Conservation (phyloP, 2,329 filamentous ascomycete species). For the Alternaria novae-zelandiae region DNA sequence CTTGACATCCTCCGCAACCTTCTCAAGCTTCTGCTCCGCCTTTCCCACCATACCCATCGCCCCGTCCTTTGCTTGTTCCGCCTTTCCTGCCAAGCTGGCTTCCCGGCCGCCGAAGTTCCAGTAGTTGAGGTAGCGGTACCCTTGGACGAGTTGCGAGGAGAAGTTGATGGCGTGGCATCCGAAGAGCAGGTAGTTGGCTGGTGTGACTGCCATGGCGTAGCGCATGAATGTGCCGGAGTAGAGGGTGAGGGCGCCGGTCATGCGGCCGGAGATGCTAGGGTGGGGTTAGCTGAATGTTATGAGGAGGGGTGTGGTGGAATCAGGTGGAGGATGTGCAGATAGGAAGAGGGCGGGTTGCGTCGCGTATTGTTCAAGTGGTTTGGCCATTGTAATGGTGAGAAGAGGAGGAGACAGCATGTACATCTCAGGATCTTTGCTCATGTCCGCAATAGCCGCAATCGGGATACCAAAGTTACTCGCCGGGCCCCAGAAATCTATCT, state of each 20-base stretch:
- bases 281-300: not conserved
- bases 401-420: constrained; percentile 34
- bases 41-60: constrained; percentile 8
- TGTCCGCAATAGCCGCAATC: constrained; percentile 61
- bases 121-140: constrained; percentile 67
- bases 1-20: constrained; percentile 16
- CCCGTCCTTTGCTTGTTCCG: constrained; percentile 20
- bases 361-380: not conserved
- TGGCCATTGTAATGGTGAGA: not conserved
- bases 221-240: constrained; percentile 72
- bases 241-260: constrained; percentile 66
- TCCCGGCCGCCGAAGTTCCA: constrained; percentile 61
- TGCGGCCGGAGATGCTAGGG: constrained; percentile 68
- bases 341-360: not conserved
- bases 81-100: constrained; percentile 47
- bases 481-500: constrained; percentile 59
- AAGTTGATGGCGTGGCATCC: constrained; percentile 72
- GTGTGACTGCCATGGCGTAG: constrained; percentile 68
- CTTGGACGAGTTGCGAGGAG: constrained; percentile 65
- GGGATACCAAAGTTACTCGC: constrained; percentile 62
- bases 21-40: constrained; percentile 6
- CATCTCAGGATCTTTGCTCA: constrained; percentile 61
- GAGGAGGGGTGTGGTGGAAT: not conserved
- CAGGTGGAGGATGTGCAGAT: not conserved
- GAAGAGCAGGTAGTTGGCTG: constrained; percentile 72